These are phyloP conservation scores for Fonsecaea pedrosoi DNA, from an alignment of 2,329 filamentous ascomycete genomes.

Conservation along the genomic window DNA sequence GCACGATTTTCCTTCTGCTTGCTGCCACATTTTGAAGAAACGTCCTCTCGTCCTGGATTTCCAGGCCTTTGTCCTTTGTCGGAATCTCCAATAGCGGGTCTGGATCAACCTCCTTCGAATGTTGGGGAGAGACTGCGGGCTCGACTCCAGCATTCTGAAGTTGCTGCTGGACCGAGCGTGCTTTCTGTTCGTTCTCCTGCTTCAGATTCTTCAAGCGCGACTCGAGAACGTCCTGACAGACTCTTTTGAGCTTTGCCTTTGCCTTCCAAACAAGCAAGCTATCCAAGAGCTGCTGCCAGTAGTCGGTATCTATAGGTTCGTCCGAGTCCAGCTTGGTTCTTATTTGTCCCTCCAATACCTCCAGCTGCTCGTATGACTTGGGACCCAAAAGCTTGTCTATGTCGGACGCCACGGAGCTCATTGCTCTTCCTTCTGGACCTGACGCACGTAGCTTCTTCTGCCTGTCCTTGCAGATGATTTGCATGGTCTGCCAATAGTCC, in stretches of 20 bases:
- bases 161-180: slow-evolving; percentile 47
- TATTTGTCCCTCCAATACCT: slow-evolving; percentile 85
- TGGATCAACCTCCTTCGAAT: slow-evolving; percentile 63
- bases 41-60: slow-evolving; percentile 59
- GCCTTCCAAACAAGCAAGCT: slow-evolving; percentile 91
- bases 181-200: slow-evolving; percentile 72
- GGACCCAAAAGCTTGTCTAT: slow-evolving; percentile 85
- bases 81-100: slow-evolving; percentile 70
- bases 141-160: slow-evolving; percentile 50
- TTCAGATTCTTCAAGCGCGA: slow-evolving; percentile 71
- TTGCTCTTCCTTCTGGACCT: slow-evolving; percentile 71
- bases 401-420: slow-evolving; percentile 82
- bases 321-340: slow-evolving; percentile 82
- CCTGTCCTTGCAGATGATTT: slow-evolving; percentile 79
- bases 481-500: slow-evolving; percentile 91
- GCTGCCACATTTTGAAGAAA: slow-evolving; percentile 64
- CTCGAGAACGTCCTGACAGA: slow-evolving; percentile 77
- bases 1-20: slow-evolving; percentile 67
- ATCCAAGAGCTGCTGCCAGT: slow-evolving; percentile 91
- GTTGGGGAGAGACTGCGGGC: slow-evolving; percentile 40
- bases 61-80: slow-evolving; percentile 67
- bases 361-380: slow-evolving; percentile 86
- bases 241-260: slow-evolving; percentile 78
- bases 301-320: slow-evolving; percentile 93
- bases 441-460: slow-evolving; percentile 68